Evolutionary conservation across 768 basidiomycete genomes (phyloP).

Genomic region (Phylloporus rhodoxanthus): DNA sequence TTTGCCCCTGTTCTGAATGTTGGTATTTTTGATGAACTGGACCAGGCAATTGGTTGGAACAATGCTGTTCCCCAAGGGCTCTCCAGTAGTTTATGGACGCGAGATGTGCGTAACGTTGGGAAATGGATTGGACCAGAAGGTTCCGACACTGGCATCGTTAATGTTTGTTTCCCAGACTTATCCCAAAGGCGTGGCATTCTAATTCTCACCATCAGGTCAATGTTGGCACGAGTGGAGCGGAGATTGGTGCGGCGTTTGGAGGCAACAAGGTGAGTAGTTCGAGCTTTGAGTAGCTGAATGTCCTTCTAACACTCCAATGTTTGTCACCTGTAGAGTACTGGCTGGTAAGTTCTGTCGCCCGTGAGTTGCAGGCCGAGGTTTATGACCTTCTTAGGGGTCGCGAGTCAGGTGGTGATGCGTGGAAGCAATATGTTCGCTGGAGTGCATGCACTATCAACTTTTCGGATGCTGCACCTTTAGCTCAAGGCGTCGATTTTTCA

Average conservation of each 20-base stretch:
- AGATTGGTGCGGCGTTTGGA: conserved; percentile 85
- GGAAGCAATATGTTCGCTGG: conserved; percentile 96
- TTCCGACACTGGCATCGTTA: conserved; percentile 88
- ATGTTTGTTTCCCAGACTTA: conserved; percentile 45
- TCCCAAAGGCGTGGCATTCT: not conserved
- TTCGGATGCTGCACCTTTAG: conserved; percentile 81
- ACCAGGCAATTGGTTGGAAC: conserved; percentile 85
- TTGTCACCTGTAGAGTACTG: conserved; percentile 56
- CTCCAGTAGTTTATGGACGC: conserved; percentile 88
- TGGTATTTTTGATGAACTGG: conserved; percentile 78
- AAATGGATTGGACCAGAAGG: conserved; percentile 90
- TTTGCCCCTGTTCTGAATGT: conserved; percentile 90
- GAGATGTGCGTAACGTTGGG: conserved; percentile 74
- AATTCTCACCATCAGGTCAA: conserved; percentile 43
- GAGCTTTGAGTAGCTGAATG: conserved; percentile 9
- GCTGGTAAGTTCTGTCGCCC: conserved; percentile 50
- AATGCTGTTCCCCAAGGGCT: conserved; percentile 89
- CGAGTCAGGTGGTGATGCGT: conserved; percentile 97
- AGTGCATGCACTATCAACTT: conserved; percentile 92
- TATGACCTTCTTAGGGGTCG: conserved; percentile 59
- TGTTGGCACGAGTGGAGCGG: conserved; percentile 62
- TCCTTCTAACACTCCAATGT: conserved; percentile 9
- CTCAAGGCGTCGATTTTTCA: conserved; percentile 87
- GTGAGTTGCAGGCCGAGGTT: conserved; percentile 16
- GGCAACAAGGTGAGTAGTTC: conserved; percentile 71